A percentile compares a stretch with the other conserved stretches of the same genome.
Conservation (phyloP, 129 eudicot genomes). For the Apium graveolens region DNA sequence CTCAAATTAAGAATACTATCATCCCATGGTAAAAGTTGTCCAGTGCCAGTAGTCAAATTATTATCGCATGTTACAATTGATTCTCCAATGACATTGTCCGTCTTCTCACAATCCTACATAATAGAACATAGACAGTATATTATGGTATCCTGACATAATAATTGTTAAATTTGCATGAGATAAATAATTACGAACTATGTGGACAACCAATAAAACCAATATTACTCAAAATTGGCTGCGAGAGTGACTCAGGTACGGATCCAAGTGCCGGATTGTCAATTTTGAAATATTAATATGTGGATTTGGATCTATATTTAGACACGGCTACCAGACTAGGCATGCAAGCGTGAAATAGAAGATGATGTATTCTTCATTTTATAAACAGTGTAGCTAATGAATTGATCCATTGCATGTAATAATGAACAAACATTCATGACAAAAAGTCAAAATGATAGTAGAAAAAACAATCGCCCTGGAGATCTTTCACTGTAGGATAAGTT, state of each 20-base stretch:
- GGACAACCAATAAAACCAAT: not conserved
- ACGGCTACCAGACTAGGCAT: not conserved
- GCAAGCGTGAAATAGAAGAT: not conserved
- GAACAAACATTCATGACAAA: not conserved
- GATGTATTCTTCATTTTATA: not conserved
- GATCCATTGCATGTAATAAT: not conserved
- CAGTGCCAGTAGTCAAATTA: conserved; percentile 1
- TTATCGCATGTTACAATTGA: conserved; percentile 1
- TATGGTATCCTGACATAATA: not conserved
- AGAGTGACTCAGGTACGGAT: not conserved
- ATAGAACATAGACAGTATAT: not conserved
- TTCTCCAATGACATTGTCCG: conserved; percentile 13
- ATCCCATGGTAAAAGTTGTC: conserved; percentile 31
- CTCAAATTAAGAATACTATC: conserved; percentile 50
- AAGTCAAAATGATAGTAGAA: not conserved
- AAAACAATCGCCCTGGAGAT: not conserved
- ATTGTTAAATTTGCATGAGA: not conserved
- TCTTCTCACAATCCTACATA: conserved; percentile 30
- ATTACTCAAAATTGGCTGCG: not conserved
- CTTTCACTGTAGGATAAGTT: not conserved
- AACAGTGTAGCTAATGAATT: not conserved
- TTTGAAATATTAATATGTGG: not conserved
- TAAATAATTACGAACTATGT: not conserved
- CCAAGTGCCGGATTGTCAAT: not conserved
- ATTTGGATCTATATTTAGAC: not conserved